These are phyloP conservation scores for Ensete ventricosum DNA, from an alignment of 176 grass and related monocot genomes.

Conservation along the genomic window DNA sequence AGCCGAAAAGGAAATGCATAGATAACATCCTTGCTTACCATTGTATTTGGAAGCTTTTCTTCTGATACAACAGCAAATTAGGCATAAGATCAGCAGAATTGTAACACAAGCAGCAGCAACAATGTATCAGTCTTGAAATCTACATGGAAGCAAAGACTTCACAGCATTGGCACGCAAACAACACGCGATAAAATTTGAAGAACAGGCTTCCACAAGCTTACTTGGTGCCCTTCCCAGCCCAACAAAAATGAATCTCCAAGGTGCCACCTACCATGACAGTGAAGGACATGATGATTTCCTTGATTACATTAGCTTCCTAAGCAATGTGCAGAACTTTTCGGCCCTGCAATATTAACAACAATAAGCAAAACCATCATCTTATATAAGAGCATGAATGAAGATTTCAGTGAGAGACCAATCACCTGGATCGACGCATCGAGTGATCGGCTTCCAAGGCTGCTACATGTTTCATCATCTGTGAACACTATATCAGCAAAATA, in stretches of 20 bases:
- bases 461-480: constrained; percentile 15
- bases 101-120: not conserved
- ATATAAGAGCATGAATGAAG: no score
- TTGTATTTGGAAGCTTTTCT: not conserved
- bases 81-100: not conserved
- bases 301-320: constrained; percentile 6
- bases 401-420: no score
- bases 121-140: constrained; percentile 3
- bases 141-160: not conserved
- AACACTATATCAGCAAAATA: constrained; percentile 13
- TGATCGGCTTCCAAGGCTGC: not conserved
- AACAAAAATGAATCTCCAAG: constrained; percentile 5
- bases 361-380: no score
- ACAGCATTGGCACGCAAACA: no score
- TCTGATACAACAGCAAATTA: not conserved
- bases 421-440: no score
- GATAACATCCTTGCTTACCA: not conserved
- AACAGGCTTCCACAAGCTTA: not conserved
- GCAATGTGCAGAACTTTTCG: not conserved
- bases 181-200: not conserved
- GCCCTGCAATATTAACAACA: no score
- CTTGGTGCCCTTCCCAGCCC: constrained; percentile 52
- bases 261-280: not conserved
- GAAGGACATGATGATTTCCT: not conserved
- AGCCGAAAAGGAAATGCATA: not conserved